These are phyloP conservation scores for Aspergillus ibericus DNA, from an alignment of 2,329 filamentous ascomycete species.

Conservation along the genomic window DNA sequence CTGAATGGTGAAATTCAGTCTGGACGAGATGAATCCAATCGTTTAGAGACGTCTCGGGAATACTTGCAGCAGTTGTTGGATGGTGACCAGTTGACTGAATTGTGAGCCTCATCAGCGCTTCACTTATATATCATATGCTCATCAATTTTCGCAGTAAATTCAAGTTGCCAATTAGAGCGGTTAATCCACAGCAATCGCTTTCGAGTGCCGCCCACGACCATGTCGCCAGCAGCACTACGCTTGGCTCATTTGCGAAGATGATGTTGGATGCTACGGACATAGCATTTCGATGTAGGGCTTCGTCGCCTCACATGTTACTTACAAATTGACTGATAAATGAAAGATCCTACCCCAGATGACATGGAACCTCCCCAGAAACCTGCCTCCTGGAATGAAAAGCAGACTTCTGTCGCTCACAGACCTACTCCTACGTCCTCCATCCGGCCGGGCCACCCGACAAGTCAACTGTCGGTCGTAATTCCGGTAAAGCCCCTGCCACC, in stretches of 20 bases:
- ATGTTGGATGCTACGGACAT: conserved; percentile 51
- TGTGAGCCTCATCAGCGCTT: conserved; percentile 32
- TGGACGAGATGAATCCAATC: conserved; percentile 57
- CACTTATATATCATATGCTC: conserved; percentile 11
- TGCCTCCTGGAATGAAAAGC: conserved; percentile 25
- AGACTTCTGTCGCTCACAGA: conserved; percentile 37
- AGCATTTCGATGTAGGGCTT: conserved; percentile 44
- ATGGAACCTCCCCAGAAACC: conserved; percentile 23
- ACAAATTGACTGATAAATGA: conserved; percentile 16
- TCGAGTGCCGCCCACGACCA: conserved; percentile 20
- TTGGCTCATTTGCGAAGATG: conserved; percentile 58
- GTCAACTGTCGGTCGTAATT: conserved; percentile 50
- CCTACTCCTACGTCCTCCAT: conserved; percentile 43
- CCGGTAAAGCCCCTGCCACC: conserved; percentile 45
- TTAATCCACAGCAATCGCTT: conserved; percentile 20
- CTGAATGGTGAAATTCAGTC: conserved; percentile 70
- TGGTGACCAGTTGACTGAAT: conserved; percentile 59
- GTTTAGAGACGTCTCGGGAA: conserved; percentile 69
- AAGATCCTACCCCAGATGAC: conserved; percentile 37
- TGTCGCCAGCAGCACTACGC: conserved; percentile 28
- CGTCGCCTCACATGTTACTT: background rate
- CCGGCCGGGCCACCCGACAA: conserved; percentile 21
- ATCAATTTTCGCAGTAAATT: conserved; percentile 40
- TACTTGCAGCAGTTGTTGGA: conserved; percentile 74
- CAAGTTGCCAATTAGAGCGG: conserved; percentile 37